Evolutionary conservation across 495 filamentous ascomycete species (phyloP), one percentile per base, ranked within the genome.

Genomic region (Friedmanniomyces simplex): DNA sequence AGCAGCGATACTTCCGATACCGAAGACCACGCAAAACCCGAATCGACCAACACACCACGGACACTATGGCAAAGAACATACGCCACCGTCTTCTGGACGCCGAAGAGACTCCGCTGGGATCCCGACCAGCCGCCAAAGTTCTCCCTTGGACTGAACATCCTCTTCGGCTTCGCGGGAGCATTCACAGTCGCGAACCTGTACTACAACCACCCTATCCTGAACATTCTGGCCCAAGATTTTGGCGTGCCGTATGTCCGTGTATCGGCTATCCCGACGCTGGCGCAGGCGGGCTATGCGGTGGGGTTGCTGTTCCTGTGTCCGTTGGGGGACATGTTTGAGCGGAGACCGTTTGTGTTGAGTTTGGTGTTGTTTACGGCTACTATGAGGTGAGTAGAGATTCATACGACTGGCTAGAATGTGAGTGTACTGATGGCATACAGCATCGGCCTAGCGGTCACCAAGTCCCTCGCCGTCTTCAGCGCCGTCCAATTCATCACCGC

Each of bases 271-370:
- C 87, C 88, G 12, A 91, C 88, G 0, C 71, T 88, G 7, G 85
- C 84, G 67, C 88, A 94, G 65, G 86, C 85, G 4, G 88, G 88
- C 4, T 94, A 94, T 71, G 86, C 86, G 5, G 73, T 72, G 1
- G 88, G 88, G 2, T 60, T 94, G 51, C 69, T 91, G 14, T 79
- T 91, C 52, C 69, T 94, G 37, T 89, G 88, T 68, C 88, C 88
- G 0, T 66, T 91, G 16, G 88, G 87, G 0, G 88, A 94, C 65
- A 71, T 91, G 48, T 75, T 94, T 8, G 74, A 76, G 5, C 74
- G 88, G 43, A 73, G 88, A 57, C 78, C 81, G 0, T 87, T 90
- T 62, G 84, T 89, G 36, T 68, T 91, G 6, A 64, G 69, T 1
- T 67, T 91, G 22, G 80, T 89, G 0, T 73, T 78, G 34, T 74